Percentiles rank a stretch among this genome's conserved stretches.
These are phyloP conservation scores for Taxawa tesnikishii DNA, from an alignment of 2,329 filamentous ascomycete genomes.

Conservation along the genomic window DNA sequence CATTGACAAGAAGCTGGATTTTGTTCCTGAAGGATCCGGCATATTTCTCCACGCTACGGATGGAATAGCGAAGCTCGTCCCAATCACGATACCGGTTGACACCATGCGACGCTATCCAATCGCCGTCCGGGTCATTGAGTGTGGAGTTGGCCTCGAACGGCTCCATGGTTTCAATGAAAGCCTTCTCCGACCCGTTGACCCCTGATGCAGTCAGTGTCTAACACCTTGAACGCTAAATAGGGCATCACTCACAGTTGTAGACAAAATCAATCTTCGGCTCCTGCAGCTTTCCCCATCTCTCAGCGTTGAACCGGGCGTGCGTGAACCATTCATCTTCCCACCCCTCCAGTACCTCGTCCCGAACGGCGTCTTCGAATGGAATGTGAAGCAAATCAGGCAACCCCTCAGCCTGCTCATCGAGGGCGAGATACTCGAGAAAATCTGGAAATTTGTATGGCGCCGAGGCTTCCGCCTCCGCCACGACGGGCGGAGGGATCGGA, in stretches of 20 bases:
- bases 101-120: slow-evolving; percentile 28
- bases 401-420: slow-evolving; percentile 16
- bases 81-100: slow-evolving; percentile 33
- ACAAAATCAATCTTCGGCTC: slow-evolving; percentile 33
- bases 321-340: slow-evolving; percentile 33
- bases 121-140: slow-evolving; percentile 27
- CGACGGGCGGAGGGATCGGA: too few species aligned
- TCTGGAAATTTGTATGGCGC: background rate
- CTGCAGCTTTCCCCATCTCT: slow-evolving; percentile 17
- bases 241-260: slow-evolving; percentile 20
- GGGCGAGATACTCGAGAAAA: slow-evolving; percentile 13
- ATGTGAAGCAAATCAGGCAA: slow-evolving; percentile 29
- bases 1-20: slow-evolving; percentile 32
- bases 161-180: slow-evolving; percentile 23
- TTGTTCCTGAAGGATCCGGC: slow-evolving; percentile 29
- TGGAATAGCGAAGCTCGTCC: slow-evolving; percentile 32
- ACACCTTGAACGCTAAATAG: background rate
- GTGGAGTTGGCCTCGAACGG: slow-evolving; percentile 28
- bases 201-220: slow-evolving; percentile 14
- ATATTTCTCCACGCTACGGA: slow-evolving; percentile 29
- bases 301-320: slow-evolving; percentile 19
- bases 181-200: slow-evolving; percentile 31
- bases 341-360: slow-evolving; percentile 24
- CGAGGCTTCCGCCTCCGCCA: background rate
- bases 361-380: slow-evolving; percentile 26